phyloP scores from a whole-genome alignment of 179 eudicot species.

The Silene coronaria region DNA sequence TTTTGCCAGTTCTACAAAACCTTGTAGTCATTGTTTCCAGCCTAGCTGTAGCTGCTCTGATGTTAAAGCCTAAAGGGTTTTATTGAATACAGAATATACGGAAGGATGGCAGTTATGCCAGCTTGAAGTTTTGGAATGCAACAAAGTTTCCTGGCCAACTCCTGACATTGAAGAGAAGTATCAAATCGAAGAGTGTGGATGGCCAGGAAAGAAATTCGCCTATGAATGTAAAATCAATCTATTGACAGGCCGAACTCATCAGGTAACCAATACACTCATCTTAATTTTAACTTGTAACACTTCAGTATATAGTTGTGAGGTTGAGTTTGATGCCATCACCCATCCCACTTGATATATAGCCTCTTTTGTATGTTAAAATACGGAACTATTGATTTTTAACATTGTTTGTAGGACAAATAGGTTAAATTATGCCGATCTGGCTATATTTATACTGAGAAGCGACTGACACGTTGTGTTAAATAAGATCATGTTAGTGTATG shows the following conservation, averaged over 20 bases:
- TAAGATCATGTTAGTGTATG: too few species aligned
- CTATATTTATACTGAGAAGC: too few species aligned
- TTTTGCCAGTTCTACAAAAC: too few species aligned
- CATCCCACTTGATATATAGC: not conserved
- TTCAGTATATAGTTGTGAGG: not conserved
- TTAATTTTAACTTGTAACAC: not conserved
- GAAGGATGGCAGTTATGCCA: constrained; percentile 80
- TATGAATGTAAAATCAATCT: constrained; percentile 88
- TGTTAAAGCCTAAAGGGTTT: not conserved
- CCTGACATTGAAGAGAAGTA: constrained; percentile 35
- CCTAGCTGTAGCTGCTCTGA: not conserved
- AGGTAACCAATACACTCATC: constrained; percentile 37
- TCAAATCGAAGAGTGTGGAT: constrained; percentile 57
- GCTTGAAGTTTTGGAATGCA: constrained; percentile 89
- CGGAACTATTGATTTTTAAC: too few species aligned
- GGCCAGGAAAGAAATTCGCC: constrained; percentile 69
- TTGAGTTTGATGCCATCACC: constrained; percentile 2
- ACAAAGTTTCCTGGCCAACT: constrained; percentile 76
- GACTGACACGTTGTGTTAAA: too few species aligned
- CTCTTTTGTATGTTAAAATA: not conserved
- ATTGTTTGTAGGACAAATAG: too few species aligned
- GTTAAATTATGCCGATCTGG: too few species aligned
- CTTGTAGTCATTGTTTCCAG: not conserved
- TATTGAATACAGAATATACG: constrained; percentile 42
- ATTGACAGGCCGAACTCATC: constrained; percentile 93